Evolutionary conservation across 345 rosid species (phyloP).

Genomic region (Eucalyptus erythrocorys): DNA sequence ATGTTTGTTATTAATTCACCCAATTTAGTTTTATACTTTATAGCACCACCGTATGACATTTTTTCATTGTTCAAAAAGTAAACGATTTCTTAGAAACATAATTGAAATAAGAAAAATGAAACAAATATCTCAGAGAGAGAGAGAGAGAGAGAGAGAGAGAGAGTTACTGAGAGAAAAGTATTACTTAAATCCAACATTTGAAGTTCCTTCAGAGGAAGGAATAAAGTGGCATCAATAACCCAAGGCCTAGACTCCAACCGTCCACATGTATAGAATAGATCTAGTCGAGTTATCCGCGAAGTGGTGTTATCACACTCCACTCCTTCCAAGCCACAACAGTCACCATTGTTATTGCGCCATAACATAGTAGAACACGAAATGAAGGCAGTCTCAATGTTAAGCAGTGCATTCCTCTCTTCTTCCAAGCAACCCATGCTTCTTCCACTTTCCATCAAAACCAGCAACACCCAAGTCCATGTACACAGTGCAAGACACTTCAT

Average conservation of each 20-base stretch:
- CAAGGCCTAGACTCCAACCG: neutral
- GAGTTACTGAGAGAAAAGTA: rapidly evolving
- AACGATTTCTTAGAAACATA: too few relatives aligned
- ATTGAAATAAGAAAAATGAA: too few relatives aligned
- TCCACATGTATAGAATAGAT: rapidly evolving
- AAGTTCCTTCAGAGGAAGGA: neutral
- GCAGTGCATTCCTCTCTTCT: neutral
- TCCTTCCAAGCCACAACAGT: rapidly evolving
- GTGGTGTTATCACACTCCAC: rapidly evolving
- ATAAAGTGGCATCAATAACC: neutral
- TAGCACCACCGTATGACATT: too few relatives aligned
- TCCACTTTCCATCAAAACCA: neutral
- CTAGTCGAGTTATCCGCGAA: rapidly evolving
- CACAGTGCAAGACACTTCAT: neutral
- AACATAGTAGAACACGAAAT: rapidly evolving
- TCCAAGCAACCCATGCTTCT: neutral
- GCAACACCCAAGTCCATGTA: neutral
- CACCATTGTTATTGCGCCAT: rapidly evolving
- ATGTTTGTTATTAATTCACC: too few relatives aligned
- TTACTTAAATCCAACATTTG: rapidly evolving
- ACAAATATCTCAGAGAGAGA: too few relatives aligned
- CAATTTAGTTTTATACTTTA: too few relatives aligned
- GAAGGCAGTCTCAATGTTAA: neutral
- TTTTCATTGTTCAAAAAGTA: too few relatives aligned
- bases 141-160: neutral